A percentile compares a stretch with the other conserved stretches of the same genome.
phyloP scores from a whole-genome alignment of 139 green algal species.

The Trebouxia sp. region DNA sequence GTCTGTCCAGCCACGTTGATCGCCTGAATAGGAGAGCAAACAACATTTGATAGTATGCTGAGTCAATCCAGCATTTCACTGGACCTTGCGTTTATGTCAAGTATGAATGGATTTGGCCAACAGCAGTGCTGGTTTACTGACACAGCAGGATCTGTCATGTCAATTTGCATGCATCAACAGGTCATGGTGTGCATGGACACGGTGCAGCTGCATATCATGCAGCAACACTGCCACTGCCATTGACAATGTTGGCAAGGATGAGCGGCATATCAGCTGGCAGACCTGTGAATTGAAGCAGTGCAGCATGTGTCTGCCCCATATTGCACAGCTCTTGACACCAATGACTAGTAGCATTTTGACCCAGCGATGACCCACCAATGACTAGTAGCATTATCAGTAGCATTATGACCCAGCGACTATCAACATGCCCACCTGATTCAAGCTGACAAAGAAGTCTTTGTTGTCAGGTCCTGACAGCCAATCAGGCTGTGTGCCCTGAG shows the following conservation, averaged over 20 bases:
- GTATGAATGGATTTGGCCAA: too few relatives aligned
- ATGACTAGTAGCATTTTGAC: background rate
- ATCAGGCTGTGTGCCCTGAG: background rate
- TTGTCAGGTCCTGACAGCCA: conserved; percentile 15
- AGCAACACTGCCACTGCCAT: too few relatives aligned
- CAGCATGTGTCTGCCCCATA: background rate
- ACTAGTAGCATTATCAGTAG: background rate
- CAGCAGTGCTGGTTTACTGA: too few relatives aligned
- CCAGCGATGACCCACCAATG: background rate
- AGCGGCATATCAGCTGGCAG: too few relatives aligned
- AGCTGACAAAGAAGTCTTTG: conserved; percentile 30
- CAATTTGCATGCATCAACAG: too few relatives aligned
- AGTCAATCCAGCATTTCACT: background rate
- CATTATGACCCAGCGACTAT: background rate
- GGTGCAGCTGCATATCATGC: too few relatives aligned
- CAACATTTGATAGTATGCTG: background rate
- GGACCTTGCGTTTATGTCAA: too few relatives aligned
- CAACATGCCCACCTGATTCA: conserved; percentile 7
- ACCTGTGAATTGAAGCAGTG: background rate
- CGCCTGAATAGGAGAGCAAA: too few relatives aligned
- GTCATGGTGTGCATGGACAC: too few relatives aligned
- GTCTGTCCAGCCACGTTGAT: background rate
- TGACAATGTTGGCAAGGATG: too few relatives aligned
- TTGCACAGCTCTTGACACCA: background rate
- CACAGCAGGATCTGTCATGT: too few relatives aligned